phyloP scores from a whole-genome alignment of 331 rosid species.

The Dryas integrifolia region DNA sequence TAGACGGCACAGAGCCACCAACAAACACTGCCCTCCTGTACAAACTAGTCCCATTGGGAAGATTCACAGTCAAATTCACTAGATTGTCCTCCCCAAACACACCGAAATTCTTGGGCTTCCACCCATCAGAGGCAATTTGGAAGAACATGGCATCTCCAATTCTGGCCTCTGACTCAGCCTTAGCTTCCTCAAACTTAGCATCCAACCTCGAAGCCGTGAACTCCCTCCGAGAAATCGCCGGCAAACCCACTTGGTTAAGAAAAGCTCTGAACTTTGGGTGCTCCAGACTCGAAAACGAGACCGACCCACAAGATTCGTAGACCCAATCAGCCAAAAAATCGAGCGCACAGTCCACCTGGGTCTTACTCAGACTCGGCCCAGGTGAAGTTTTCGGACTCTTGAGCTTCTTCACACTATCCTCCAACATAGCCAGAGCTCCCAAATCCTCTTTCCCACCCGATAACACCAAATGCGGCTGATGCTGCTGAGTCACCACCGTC shows the following conservation, averaged over 20 bases:
- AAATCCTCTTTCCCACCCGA: constrained; percentile 91
- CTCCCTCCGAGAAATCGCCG: constrained; percentile 53
- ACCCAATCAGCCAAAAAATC: constrained; percentile 82
- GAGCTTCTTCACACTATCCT: constrained; percentile 86
- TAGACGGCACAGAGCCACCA: constrained; percentile 58
- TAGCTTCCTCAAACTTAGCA: constrained; percentile 58
- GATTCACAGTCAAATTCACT: constrained; percentile 72
- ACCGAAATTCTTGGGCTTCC: constrained; percentile 50
- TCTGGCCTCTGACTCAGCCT: constrained; percentile 68
- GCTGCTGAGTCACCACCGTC: constrained; percentile 33
- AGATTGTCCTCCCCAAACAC: constrained; percentile 42
- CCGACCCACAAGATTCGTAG: constrained; percentile 72
- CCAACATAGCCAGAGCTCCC: constrained; percentile 87
- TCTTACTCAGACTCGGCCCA: constrained; percentile 53
- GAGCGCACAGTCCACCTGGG: constrained; percentile 64
- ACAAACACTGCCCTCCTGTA: constrained; percentile 71
- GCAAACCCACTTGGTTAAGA: constrained; percentile 74
- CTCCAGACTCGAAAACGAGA: constrained; percentile 68
- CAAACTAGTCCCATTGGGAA: constrained; percentile 88
- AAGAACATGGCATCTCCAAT: constrained; percentile 89
- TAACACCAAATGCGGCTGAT: constrained; percentile 58
- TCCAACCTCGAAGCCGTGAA: constrained; percentile 54
- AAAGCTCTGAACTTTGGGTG: constrained; percentile 82
- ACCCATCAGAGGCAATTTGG: constrained; percentile 76
- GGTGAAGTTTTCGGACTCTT: constrained; percentile 85